Conservation (phyloP, 306 rosid genomes). For the Cercis canadensis region DNA sequence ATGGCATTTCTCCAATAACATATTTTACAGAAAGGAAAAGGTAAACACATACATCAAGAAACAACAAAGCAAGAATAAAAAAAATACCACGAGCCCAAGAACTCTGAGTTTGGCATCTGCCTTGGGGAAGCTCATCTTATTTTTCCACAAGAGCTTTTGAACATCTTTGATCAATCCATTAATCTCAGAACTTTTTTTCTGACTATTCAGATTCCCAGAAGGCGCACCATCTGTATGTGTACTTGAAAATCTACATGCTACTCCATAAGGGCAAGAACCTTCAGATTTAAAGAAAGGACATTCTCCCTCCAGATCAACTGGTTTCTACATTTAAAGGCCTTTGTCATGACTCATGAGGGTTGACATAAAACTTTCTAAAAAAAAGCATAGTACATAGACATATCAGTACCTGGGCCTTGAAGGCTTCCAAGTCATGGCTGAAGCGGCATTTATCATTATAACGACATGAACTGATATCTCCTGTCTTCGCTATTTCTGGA, state of each 20-base stretch:
- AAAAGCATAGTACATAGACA: no score
- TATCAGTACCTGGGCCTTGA: no score
- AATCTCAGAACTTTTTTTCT: slow-evolving; percentile 58
- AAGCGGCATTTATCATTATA: slow-evolving; percentile 82
- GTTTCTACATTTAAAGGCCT: slow-evolving; percentile 60
- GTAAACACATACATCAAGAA: slow-evolving; percentile 8
- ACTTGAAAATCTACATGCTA: slow-evolving; percentile 79
- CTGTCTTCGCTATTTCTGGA: slow-evolving; percentile 73
- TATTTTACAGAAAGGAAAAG: not conserved
- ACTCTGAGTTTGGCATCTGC: slow-evolving; percentile 75
- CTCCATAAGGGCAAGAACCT: slow-evolving; percentile 75
- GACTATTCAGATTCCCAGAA: slow-evolving; percentile 35
- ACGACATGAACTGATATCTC: slow-evolving; percentile 71
- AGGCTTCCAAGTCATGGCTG: slow-evolving; percentile 35
- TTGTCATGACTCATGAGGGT: slow-evolving; percentile 16
- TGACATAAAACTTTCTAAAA: not conserved
- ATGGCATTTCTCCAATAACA: not conserved
- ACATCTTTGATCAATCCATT: slow-evolving; percentile 83
- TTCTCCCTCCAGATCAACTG: slow-evolving; percentile 77
- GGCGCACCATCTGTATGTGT: slow-evolving; percentile 59
- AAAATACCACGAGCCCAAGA: slow-evolving; percentile 77
- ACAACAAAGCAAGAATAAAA: not conserved
- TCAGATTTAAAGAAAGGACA: slow-evolving; percentile 69
- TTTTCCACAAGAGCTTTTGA: slow-evolving; percentile 93
- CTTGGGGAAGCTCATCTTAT: slow-evolving; percentile 74